Conservation (phyloP, 208 protist species). For the Crithidia thermophila region DNA sequence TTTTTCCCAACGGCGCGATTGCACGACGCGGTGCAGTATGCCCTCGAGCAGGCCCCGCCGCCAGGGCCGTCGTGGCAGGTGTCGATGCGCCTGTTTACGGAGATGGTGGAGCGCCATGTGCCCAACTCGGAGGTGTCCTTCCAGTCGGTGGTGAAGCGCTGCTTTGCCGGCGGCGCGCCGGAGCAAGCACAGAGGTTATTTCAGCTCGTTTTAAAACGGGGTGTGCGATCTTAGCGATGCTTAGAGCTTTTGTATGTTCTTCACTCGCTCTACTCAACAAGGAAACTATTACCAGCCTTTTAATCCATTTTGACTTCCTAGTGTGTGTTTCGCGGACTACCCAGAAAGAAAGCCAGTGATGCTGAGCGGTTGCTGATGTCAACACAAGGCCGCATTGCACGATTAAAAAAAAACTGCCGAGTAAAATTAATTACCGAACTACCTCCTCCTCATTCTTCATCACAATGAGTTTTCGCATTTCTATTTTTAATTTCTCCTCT, state of each 20-base stretch:
- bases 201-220: slow-evolving; percentile 40
- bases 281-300: background rate
- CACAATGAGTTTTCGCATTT: no score
- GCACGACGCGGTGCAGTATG: slow-evolving; percentile 87
- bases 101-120: slow-evolving; percentile 62
- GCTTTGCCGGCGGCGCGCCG: slow-evolving; percentile 60
- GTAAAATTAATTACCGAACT: no score
- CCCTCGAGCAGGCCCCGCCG: slow-evolving; percentile 56
- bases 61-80: slow-evolving; percentile 58
- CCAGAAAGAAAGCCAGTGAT: no score
- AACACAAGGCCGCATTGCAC: no score
- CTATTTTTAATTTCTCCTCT: no score
- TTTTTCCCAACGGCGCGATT: slow-evolving; percentile 74
- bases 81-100: slow-evolving; percentile 61
- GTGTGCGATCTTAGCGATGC: slow-evolving; percentile 21
- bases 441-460: no score
- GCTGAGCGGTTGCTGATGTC: no score
- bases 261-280: background rate
- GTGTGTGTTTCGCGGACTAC: no score
- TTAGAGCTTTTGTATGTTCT: background rate
- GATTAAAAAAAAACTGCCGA: no score
- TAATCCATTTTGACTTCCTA: no score
- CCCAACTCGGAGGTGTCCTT: slow-evolving; percentile 77
- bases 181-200: slow-evolving; percentile 66
- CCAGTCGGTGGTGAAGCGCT: slow-evolving; percentile 70